Conservation (phyloP, 345 rosid species). For the Populus alba region DNA sequence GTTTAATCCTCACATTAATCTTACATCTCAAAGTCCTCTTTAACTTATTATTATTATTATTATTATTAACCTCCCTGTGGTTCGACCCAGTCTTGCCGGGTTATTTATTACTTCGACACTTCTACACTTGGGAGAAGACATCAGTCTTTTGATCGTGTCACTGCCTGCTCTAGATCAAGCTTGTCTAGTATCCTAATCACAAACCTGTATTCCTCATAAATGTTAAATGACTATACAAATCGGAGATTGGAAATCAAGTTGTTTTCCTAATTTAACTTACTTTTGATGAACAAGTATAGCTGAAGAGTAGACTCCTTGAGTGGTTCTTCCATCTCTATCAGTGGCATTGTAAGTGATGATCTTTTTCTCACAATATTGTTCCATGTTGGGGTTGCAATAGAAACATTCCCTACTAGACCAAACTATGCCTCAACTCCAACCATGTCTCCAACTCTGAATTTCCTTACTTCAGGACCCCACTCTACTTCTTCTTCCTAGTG, state of each 20-base stretch:
- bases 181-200: conserved; percentile 49
- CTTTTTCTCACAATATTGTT: conserved; percentile 57
- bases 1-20: too few species aligned
- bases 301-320: conserved; percentile 57
- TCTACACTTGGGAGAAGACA: too few species aligned
- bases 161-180: conserved; percentile 47
- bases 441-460: conserved; percentile 43
- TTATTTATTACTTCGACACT: too few species aligned
- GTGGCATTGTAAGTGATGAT: conserved; percentile 57
- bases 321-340: conserved; percentile 46
- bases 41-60: too few species aligned
- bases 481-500: conserved; percentile 45
- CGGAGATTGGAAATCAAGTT: not conserved
- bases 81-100: too few species aligned
- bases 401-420: conserved; percentile 53
- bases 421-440: conserved; percentile 65
- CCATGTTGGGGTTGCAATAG: conserved; percentile 50
- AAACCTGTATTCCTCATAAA: conserved; percentile 30
- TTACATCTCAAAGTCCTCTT: too few species aligned
- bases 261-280: conserved; percentile 26
- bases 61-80: too few species aligned
- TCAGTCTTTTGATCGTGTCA: too few species aligned
- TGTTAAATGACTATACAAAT: too few species aligned
- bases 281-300: conserved; percentile 55
- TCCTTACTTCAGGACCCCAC: conserved; percentile 56